Evolutionary conservation across 2,329 filamentous ascomycete genomes (phyloP).

Genomic region (Fusarium pininemorale): DNA sequence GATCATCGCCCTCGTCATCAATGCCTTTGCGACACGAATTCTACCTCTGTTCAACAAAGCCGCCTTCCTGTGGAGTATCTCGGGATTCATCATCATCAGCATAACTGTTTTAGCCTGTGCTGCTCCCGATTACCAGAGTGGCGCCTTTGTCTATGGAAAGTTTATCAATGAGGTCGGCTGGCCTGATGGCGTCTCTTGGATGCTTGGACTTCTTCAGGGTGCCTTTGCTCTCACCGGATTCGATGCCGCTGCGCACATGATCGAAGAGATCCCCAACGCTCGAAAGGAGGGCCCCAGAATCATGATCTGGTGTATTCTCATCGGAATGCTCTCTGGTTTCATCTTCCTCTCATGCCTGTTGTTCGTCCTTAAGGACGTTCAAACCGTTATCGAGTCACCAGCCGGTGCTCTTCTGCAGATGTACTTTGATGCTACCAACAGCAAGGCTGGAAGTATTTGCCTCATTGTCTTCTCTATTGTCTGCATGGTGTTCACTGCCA

Average conservation of each 20-base stretch:
- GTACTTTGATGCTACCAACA: slow-evolving; percentile 70
- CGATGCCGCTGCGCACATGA: slow-evolving; percentile 58
- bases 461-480: slow-evolving; percentile 73
- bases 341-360: slow-evolving; percentile 71
- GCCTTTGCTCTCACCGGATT: slow-evolving; percentile 60
- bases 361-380: slow-evolving; percentile 69
- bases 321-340: slow-evolving; percentile 69
- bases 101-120: slow-evolving; percentile 74
- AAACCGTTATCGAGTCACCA: slow-evolving; percentile 63
- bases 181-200: slow-evolving; percentile 72
- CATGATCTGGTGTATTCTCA: slow-evolving; percentile 71
- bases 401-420: slow-evolving; percentile 71
- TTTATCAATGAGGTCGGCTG: slow-evolving; percentile 76
- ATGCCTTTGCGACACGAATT: slow-evolving; percentile 65
- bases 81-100: slow-evolving; percentile 74
- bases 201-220: slow-evolving; percentile 63
- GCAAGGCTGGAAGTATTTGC: slow-evolving; percentile 69
- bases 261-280: slow-evolving; percentile 65
- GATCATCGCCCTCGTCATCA: slow-evolving; percentile 68
- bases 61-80: slow-evolving; percentile 76
- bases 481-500: slow-evolving; percentile 72
- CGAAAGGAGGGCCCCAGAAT: slow-evolving; percentile 69
- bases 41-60: slow-evolving; percentile 73
- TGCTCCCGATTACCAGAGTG: slow-evolving; percentile 71
- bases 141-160: slow-evolving; percentile 70